Percentiles rank a stretch among this genome's conserved stretches.
These are phyloP conservation scores for Aspergillus panamensis DNA, from an alignment of 495 filamentous ascomycete species.

Conservation along the genomic window DNA sequence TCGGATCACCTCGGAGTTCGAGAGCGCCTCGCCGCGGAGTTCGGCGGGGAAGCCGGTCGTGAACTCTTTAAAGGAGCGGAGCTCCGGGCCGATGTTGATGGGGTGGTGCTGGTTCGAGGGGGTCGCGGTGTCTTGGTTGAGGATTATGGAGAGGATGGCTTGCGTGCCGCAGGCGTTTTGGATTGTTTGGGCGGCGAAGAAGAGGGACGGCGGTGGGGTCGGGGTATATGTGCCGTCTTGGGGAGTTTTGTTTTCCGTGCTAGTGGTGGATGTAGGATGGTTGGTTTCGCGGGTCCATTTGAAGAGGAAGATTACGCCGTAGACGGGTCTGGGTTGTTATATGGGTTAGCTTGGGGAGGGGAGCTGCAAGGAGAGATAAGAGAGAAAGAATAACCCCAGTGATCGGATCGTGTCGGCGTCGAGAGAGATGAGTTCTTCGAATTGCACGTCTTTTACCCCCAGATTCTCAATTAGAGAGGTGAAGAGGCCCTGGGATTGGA, in stretches of 20 bases:
- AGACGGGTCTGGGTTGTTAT: constrained; percentile 59
- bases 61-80: constrained; percentile 86
- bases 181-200: constrained; percentile 97
- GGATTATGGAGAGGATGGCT: constrained; percentile 84
- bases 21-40: constrained; percentile 62
- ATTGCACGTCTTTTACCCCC: constrained; percentile 89
- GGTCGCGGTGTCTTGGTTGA: constrained; percentile 66
- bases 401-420: constrained; percentile 76
- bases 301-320: constrained; percentile 99
- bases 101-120: constrained; percentile 19
- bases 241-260: constrained; percentile 40
- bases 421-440: constrained; percentile 91
- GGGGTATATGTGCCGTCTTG: constrained; percentile 29
- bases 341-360: neutral
- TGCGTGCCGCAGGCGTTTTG: constrained; percentile 99
- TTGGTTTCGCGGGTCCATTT: constrained; percentile 83
- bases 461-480: constrained; percentile 90
- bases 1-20: constrained; percentile 76
- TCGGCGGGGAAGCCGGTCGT: constrained; percentile 83
- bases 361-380: neutral
- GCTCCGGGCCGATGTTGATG: constrained; percentile 56
- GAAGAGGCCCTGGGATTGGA: constrained; percentile 77
- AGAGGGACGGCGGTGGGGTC: constrained; percentile 59
- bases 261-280: constrained; percentile 38
- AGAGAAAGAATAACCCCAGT: constrained; percentile 42